A percentile compares a stretch with the other conserved stretches of the same genome.
Evolutionary conservation across 2,329 filamentous ascomycete genomes (phyloP).

Genomic region (Teratosphaeria nubilosa): DNA sequence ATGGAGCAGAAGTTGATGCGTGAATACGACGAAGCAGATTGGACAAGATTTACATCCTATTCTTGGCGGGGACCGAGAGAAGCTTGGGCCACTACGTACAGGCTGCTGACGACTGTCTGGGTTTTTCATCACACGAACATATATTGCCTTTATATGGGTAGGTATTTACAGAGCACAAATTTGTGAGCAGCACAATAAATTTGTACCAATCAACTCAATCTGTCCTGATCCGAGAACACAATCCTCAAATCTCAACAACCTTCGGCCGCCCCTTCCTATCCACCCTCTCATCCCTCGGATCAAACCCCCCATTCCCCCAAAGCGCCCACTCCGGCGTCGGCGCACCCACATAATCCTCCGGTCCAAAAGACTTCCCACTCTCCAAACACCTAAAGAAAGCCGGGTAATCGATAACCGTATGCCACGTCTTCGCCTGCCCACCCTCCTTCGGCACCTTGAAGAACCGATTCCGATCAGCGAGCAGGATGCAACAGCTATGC

Average conservation of each 20-base stretch:
- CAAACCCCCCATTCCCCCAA: slow-evolving; percentile 91
- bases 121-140: too few species aligned
- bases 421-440: slow-evolving; percentile 51
- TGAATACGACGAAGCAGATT: neutral
- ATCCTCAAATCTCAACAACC: slow-evolving; percentile 5
- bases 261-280: slow-evolving; percentile 60
- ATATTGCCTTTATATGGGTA: too few species aligned
- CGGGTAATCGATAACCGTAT: slow-evolving; percentile 83
- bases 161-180: neutral
- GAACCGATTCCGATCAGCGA: slow-evolving; percentile 71
- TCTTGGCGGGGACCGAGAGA: neutral
- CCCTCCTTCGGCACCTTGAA: slow-evolving; percentile 45
- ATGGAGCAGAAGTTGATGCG: neutral
- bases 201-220: neutral
- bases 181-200: neutral
- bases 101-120: too few species aligned
- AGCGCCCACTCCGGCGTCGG: slow-evolving; percentile 87
- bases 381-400: slow-evolving; percentile 79
- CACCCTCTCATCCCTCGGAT: slow-evolving; percentile 79
- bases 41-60: neutral
- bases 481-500: slow-evolving; percentile 83
- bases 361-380: slow-evolving; percentile 54
- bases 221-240: neutral
- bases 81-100: neutral
- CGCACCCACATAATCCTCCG: slow-evolving; percentile 78